Conservation (phyloP, 768 basidiomycete species). For the Hirschioporus abietinus region DNA sequence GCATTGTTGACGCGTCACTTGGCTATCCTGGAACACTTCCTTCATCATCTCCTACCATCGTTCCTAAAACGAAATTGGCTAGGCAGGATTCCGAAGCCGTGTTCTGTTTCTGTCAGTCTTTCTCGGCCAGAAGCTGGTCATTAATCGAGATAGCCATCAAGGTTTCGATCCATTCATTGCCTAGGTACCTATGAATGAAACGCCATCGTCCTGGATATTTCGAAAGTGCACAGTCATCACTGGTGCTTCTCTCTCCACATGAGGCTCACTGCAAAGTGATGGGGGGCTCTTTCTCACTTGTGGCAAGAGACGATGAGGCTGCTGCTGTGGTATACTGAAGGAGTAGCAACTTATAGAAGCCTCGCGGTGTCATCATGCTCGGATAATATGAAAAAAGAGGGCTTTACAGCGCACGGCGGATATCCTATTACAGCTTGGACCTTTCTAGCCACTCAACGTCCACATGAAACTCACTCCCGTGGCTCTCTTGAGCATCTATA, state of each 20-base stretch:
- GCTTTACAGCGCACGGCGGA: neutral
- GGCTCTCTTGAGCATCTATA: neutral
- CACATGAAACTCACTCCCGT: neutral
- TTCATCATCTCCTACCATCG: neutral
- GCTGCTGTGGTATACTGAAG: neutral
- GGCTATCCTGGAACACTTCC: neutral
- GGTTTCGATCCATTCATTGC: neutral
- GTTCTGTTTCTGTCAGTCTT: neutral
- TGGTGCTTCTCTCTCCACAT: neutral
- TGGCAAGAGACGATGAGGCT: neutral
- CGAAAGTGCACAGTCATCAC: neutral
- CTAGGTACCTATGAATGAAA: neutral
- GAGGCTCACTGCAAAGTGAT: neutral
- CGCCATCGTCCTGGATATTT: neutral
- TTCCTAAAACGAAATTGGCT: neutral
- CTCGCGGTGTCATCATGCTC: neutral
- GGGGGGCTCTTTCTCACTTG: neutral
- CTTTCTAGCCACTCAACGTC: neutral
- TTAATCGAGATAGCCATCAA: slow-evolving; percentile 1
- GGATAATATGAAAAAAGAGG: neutral
- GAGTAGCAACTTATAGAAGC: neutral
- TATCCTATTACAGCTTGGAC: neutral
- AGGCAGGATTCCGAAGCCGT: neutral
- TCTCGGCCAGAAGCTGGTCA: neutral
- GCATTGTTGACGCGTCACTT: neutral